Percentiles rank a stretch among this genome's conserved stretches.
phyloP scores from a whole-genome alignment of 495 filamentous ascomycete species.

The Chaetomium fimeti region DNA sequence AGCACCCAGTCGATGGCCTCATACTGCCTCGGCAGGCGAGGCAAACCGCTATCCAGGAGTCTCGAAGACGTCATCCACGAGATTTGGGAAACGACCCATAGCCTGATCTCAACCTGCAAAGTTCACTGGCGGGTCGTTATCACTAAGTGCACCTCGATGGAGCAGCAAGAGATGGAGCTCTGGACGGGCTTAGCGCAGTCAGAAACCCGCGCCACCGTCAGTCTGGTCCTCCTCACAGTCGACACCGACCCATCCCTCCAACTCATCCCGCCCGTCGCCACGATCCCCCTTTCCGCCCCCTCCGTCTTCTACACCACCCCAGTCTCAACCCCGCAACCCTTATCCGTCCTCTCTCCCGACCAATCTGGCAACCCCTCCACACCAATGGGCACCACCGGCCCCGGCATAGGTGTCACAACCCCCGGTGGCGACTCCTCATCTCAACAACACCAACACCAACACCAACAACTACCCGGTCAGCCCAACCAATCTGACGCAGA shows the following conservation, averaged over 20 bases:
- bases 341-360: conserved; percentile 54
- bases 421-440: conserved; percentile 47
- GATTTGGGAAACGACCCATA: conserved; percentile 81
- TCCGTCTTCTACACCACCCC: conserved; percentile 51
- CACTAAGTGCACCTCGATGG: conserved; percentile 68
- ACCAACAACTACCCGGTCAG: conserved; percentile 17
- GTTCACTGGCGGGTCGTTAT: conserved; percentile 80
- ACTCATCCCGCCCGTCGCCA: conserved; percentile 54
- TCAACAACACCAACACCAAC: conserved; percentile 21
- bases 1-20: conserved; percentile 72
- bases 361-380: conserved; percentile 52
- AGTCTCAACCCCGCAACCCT: conserved; percentile 56
- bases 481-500: conserved; percentile 39
- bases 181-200: conserved; percentile 50
- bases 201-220: conserved; percentile 47
- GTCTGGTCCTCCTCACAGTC: conserved; percentile 62
- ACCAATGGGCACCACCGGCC: conserved; percentile 51
- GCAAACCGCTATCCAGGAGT: conserved; percentile 51
- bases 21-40: conserved; percentile 71
- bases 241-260: conserved; percentile 65
- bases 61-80: conserved; percentile 69
- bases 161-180: conserved; percentile 67
- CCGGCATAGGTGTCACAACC: conserved; percentile 54
- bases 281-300: conserved; percentile 42
- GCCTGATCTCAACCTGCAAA: conserved; percentile 66